Percentiles rank a stretch among this genome's conserved stretches.
Evolutionary conservation across 2,329 filamentous ascomycete genomes (phyloP).

Genomic region (Hypoxylon sp.): DNA sequence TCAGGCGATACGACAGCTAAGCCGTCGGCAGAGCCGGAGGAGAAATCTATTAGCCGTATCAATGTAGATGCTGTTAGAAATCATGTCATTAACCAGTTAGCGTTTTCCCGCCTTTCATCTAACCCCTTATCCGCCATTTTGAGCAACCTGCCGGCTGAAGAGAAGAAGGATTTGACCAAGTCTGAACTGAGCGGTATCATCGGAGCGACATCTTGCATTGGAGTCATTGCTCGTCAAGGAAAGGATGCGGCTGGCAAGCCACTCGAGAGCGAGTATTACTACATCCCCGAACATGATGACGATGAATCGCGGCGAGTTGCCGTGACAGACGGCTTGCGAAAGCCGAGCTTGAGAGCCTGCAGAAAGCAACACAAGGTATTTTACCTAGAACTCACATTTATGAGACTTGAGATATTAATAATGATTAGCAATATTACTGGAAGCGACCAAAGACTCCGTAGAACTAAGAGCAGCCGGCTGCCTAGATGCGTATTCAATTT

Average conservation of each 20-base stretch:
- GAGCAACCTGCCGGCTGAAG: slow-evolving; percentile 82
- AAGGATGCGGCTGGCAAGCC: slow-evolving; percentile 96
- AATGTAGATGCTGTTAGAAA: slow-evolving; percentile 74
- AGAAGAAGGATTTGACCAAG: slow-evolving; percentile 72
- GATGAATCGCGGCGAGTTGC: slow-evolving; percentile 84
- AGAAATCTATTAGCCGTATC: slow-evolving; percentile 53
- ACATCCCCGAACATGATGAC: slow-evolving; percentile 87
- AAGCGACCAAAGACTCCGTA: slow-evolving; percentile 74
- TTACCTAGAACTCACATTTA: slow-evolving; percentile 28
- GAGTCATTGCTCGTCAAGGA: slow-evolving; percentile 89
- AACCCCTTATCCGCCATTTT: slow-evolving; percentile 92
- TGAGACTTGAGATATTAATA: slow-evolving; percentile 36
- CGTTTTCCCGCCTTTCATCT: slow-evolving; percentile 92
- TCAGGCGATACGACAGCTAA: slow-evolving; percentile 48
- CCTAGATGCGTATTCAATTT: slow-evolving; percentile 8
- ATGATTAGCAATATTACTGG: slow-evolving; percentile 76
- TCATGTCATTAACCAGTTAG: slow-evolving; percentile 94
- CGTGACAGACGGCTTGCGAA: slow-evolving; percentile 87
- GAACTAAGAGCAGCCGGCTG: slow-evolving; percentile 40
- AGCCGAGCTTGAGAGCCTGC: slow-evolving; percentile 89
- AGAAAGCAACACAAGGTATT: slow-evolving; percentile 98
- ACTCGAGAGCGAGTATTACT: slow-evolving; percentile 97
- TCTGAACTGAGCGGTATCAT: slow-evolving; percentile 79
- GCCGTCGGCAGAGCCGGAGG: slow-evolving; percentile 50
- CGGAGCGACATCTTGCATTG: slow-evolving; percentile 82